A percentile compares a stretch with the other conserved stretches of the same genome.
Evolutionary conservation across 768 basidiomycete genomes (phyloP).

Genomic region (Phaeotremella skinneri): DNA sequence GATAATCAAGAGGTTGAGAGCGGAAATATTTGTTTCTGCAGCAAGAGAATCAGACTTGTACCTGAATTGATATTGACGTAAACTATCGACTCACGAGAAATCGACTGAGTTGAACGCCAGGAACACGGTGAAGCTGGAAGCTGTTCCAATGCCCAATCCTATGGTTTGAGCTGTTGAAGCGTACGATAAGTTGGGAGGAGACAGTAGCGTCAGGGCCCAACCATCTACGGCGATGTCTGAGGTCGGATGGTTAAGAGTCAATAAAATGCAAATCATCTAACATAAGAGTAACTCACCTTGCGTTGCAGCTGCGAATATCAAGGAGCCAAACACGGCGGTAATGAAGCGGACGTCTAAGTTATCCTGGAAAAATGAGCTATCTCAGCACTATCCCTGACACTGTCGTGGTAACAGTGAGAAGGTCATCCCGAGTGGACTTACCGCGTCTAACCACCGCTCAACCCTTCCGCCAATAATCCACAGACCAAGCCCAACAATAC

Average conservation of each 20-base stretch:
- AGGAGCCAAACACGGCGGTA: constrained; percentile 77
- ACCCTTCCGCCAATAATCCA: constrained; percentile 60
- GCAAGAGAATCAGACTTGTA: constrained; percentile 54
- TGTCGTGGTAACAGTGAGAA: neutral
- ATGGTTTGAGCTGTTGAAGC: constrained; percentile 98
- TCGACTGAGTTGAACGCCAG: constrained; percentile 92
- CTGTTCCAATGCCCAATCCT: constrained; percentile 91
- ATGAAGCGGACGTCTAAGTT: constrained; percentile 72
- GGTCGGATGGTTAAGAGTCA: constrained; percentile 55
- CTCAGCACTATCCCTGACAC: neutral
- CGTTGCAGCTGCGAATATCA: constrained; percentile 93
- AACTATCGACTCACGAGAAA: constrained; percentile 64
- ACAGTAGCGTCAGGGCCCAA: constrained; percentile 63
- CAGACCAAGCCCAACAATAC: constrained; percentile 73
- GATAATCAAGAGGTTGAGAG: constrained; percentile 51
- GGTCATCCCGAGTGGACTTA: constrained; percentile 50
- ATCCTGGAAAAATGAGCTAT: constrained; percentile 59
- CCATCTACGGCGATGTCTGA: constrained; percentile 98
- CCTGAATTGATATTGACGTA: constrained; percentile 36
- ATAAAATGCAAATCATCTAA: neutral
- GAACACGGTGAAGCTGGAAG: constrained; percentile 95
- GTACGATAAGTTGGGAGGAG: constrained; percentile 88
- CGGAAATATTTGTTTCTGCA: constrained; percentile 56
- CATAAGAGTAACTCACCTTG: constrained; percentile 65
- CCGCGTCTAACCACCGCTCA: constrained; percentile 73